Base-by-base conservation (phyloP, 2,329 filamentous ascomycete genomes). In the Penicillium corylophilum region DNA sequence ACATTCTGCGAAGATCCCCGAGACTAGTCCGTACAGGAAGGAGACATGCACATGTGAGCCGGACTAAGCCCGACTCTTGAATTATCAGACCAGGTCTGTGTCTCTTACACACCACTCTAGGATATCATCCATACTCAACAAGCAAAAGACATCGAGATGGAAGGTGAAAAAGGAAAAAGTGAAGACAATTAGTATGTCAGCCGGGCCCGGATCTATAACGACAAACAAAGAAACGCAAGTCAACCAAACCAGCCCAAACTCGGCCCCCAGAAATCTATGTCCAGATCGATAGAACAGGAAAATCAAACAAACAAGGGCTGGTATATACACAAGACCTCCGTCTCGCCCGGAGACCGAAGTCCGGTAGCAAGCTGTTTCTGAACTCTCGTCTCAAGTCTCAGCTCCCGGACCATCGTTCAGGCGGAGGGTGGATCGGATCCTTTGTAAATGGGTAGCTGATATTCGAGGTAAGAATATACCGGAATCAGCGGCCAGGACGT, bases 261-360 rank as follows among this genome's bases (percentile, higher is more conserved):
- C 35, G 35, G 35, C 18, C 10, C 18, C 35, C 35, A 13, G 31
- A 46, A 46, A 31, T 48, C 48, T 48, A 46, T 51, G 38, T 54
- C 41, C 48, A 54, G 22, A 40, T 24, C 28, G 20, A 33, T 36
- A n/a, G 46, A 48, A 26, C 43, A 41, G 13, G 28, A 22, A 29
- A 29, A 48, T n/a, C 6, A 38, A 23, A 45, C 39, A 38, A 29
- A 22, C 9, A 36, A 35, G 22, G 26, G 15, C 22, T 35, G 44
- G 35, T 55, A 55, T 55, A 52, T 55, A 55, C 45, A 55, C 48
- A 33, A 52, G 38, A 51, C 22, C 41, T 31, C 31, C 28, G 24
- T 6, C 2, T 12, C 12, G 44, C 23, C 28, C 36, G 35, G 35
- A 42, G 48, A 42, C 36, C 35, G 15, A 42, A 16, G 29, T 48